A percentile compares a stretch with the other conserved stretches of the same genome.
These are phyloP conservation scores for Pulveroboletus sp. DNA, from an alignment of 768 basidiomycete genomes.

Conservation along the genomic window DNA sequence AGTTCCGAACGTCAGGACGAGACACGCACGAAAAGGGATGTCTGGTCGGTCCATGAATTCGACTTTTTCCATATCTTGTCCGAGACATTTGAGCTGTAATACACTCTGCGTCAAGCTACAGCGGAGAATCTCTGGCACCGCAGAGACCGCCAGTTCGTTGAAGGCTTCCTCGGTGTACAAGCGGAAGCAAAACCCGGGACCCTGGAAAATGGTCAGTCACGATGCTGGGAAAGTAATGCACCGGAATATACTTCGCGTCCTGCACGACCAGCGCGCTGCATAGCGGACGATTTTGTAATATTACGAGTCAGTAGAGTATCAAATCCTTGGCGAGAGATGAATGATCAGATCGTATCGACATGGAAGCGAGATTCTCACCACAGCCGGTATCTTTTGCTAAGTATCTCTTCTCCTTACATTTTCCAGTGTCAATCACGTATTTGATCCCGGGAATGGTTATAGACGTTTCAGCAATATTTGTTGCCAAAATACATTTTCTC, in stretches of 20 bases:
- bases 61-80: conserved; percentile 73
- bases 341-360: neutral
- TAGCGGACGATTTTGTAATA: conserved; percentile 86
- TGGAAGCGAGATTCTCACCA: conserved; percentile 37
- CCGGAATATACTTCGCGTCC: conserved; percentile 70
- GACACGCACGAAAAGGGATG: conserved; percentile 60
- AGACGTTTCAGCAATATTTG: conserved; percentile 97
- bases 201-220: conserved; percentile 38
- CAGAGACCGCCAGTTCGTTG: conserved; percentile 55
- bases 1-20: too few relatives aligned
- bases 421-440: conserved; percentile 94
- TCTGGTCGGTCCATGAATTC: conserved; percentile 90
- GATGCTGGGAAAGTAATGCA: neutral
- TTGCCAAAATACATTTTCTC: conserved; percentile 91
- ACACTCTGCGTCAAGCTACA: conserved; percentile 80
- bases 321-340: conserved; percentile 53
- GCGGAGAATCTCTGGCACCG: conserved; percentile 88
- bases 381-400: conserved; percentile 65
- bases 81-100: conserved; percentile 81
- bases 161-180: conserved; percentile 86
- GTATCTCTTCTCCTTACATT: conserved; percentile 92
- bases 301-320: conserved; percentile 80
- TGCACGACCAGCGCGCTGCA: conserved; percentile 93
- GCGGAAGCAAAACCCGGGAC: conserved; percentile 83
- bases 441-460: conserved; percentile 95